Evolutionary conservation across 345 rosid species (phyloP).

Genomic region (Schrenkiella parvula): DNA sequence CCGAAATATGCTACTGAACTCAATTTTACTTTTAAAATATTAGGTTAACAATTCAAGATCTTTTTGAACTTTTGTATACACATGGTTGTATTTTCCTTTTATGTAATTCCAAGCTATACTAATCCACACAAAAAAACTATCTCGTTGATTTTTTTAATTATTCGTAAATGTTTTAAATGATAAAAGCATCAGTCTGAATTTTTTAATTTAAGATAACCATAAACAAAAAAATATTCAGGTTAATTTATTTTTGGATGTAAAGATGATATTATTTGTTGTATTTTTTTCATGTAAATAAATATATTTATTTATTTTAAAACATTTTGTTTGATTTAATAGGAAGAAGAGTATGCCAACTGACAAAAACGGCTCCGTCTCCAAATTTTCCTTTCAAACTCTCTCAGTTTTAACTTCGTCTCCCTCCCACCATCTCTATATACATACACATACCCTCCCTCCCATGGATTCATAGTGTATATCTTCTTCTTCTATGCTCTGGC

Average conservation of each 20-base stretch:
- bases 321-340: background rate
- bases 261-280: background rate
- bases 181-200: too few relatives aligned
- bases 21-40: background rate
- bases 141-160: too few relatives aligned
- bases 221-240: too few relatives aligned
- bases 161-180: too few relatives aligned
- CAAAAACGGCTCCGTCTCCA: conserved; percentile 28
- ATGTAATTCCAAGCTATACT: too few relatives aligned
- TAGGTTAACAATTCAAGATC: background rate
- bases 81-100: too few relatives aligned
- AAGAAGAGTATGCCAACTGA: conserved; percentile 2
- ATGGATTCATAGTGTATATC: background rate
- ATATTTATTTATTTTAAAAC: background rate
- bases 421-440: conserved; percentile 1
- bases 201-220: background rate
- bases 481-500: background rate
- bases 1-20: background rate
- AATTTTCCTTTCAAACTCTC: background rate
- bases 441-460: background rate
- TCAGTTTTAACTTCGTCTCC: conserved; percentile 33
- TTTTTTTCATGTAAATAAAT: background rate
- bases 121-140: too few relatives aligned
- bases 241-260: background rate
- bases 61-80: too few relatives aligned